Evolutionary conservation across 1,284 basidiomycete species (phyloP).

Genomic region (Sphaerobolus stellatus): DNA sequence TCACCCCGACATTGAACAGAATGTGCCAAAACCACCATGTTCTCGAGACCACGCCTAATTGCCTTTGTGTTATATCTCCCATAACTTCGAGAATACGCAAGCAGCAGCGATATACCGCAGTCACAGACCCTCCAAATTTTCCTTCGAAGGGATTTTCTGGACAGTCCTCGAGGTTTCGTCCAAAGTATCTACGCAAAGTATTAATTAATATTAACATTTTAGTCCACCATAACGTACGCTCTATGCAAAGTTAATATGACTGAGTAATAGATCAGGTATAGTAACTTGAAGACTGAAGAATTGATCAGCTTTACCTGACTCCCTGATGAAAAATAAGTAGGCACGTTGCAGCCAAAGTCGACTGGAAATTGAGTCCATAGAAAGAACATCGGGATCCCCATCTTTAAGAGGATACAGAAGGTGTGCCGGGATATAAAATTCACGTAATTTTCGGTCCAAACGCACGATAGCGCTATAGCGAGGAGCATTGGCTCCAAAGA

Average conservation of each 20-base stretch:
- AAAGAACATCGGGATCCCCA: conserved; percentile 21
- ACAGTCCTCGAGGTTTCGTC: conserved; percentile 43
- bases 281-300: no score
- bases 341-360: conserved; percentile 46
- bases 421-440: conserved; percentile 43
- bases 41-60: conserved; percentile 35
- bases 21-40: conserved; percentile 56
- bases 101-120: conserved; percentile 46
- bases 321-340: conserved; percentile 38
- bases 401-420: conserved; percentile 35
- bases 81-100: conserved; percentile 42
- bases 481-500: conserved; percentile 38
- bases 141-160: conserved; percentile 43
- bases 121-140: conserved; percentile 47
- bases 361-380: conserved; percentile 42
- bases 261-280: no score
- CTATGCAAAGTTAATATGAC: no score
- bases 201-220: no score
- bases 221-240: no score
- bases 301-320: conserved; percentile 43
- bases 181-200: conserved; percentile 41
- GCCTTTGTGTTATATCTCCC: conserved; percentile 36
- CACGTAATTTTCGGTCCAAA: conserved; percentile 47
- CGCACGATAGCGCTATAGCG: conserved; percentile 43
- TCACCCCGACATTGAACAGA: conserved; percentile 49